Conservation (phyloP, 2,329 filamentous ascomycete species). For the Pseudogymnoascus sp. region DNA sequence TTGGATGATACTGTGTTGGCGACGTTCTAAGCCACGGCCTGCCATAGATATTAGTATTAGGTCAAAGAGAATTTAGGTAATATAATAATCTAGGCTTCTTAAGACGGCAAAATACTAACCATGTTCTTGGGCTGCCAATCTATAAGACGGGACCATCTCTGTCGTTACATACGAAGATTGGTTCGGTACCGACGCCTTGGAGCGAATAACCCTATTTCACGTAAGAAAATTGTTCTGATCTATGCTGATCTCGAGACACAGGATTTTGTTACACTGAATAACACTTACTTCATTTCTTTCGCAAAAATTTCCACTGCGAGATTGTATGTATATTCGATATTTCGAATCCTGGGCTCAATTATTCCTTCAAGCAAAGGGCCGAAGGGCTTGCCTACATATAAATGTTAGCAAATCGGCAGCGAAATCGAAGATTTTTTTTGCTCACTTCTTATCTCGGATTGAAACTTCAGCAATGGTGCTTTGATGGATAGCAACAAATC, state of each 20-base stretch:
- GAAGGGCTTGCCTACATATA: conserved; percentile 11
- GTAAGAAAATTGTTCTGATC: conserved; percentile 7
- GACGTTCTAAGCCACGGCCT: conserved; percentile 13
- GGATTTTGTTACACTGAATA: not conserved
- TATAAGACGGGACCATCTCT: conserved; percentile 16
- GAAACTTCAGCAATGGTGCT: conserved; percentile 10
- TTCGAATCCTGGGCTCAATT: conserved; percentile 13
- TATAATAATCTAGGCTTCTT: not conserved
- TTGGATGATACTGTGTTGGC: conserved; percentile 13
- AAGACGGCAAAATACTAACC: conserved; percentile 14
- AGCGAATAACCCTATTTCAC: conserved; percentile 12
- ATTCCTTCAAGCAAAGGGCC: conserved; percentile 12
- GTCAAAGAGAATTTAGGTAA: not conserved
- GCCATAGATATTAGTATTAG: conserved; percentile 2
- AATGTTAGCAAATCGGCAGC: not conserved
- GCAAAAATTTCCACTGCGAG: conserved; percentile 14
- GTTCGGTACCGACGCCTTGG: conserved; percentile 16
- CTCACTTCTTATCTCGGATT: conserved; percentile 14
- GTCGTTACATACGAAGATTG: conserved; percentile 16
- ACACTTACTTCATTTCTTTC: conserved; percentile 15
- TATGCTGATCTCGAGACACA: not conserved
- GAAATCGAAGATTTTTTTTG: conserved; percentile 9
- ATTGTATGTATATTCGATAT: conserved; percentile 16
- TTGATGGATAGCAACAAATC: conserved; percentile 13
- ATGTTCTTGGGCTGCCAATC: conserved; percentile 11